Base-by-base conservation (phyloP, 1,284 basidiomycete genomes). In the Tylopilus sp. region DNA sequence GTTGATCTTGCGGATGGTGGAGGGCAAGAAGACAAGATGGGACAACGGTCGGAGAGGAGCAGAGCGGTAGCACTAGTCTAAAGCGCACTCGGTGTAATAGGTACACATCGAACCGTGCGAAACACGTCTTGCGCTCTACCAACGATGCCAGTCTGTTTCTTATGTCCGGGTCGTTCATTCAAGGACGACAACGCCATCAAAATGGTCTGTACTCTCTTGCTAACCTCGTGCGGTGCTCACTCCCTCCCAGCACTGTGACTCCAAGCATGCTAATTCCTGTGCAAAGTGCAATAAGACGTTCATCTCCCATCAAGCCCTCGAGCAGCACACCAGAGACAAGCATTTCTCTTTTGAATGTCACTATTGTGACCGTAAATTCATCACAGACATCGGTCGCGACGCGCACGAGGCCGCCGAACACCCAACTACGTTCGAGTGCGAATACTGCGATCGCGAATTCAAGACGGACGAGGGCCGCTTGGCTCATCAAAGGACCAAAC, bases 111-210 rank as follows among this genome's bases (percentile, higher is more conserved):
- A 58, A 57, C 53, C 57, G 50, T 52, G 49, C 2, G 52, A 53
- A 53, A 30, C 20, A 21, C 7, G 1, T 5, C 33, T 21, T 26
- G 15, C 26, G 26, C 26, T 3, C 10, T 15, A 18, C 10, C 18
- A 26, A 26, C 26, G 26, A 68, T 64, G 62, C 30, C 52, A 12
- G n/a, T 1, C 24, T 64, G 62, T 41, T 4, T 41, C 7, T 12
- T 7, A 2, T 67, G 63, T 52, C 42, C 53, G 7, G 43, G 38
- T 20, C 59, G 61, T 21, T 39, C 0, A 11, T 65, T 67, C 39
- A 26, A 12, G 3, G 28, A 57, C 39, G 14, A 36, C 0, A 9
- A 44, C 0, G 58, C 34, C 17, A 0, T 68, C n/a, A 29, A 8
- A 10, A 50, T 51, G 54, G 62, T 68, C 15, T 45, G 63, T 50